phyloP scores from a whole-genome alignment of 306 rosid genomes.

The Castanopsis chinensis region DNA sequence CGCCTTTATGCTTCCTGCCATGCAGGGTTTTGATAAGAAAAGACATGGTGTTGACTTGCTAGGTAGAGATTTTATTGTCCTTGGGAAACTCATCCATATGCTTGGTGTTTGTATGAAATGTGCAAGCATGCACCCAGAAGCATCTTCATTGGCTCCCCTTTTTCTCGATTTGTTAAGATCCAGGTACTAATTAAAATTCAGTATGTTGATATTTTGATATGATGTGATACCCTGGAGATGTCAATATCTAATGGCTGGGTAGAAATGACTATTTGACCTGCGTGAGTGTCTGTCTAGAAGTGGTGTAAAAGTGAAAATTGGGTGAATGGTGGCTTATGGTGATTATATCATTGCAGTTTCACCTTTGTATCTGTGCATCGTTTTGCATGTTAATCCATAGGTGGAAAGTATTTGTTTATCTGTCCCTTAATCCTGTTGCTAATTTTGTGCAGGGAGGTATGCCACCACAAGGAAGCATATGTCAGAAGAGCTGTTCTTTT shows the following conservation, averaged over 20 bases:
- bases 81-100: conserved; percentile 86
- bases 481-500: conserved; percentile 87
- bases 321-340: conserved; percentile 5
- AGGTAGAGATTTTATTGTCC: conserved; percentile 82
- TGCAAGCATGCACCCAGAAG: conserved; percentile 95
- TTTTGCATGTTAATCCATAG: not conserved
- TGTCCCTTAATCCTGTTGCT: conserved; percentile 17
- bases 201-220: conserved; percentile 7
- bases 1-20: conserved; percentile 96
- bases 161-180: conserved; percentile 81
- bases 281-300: not conserved
- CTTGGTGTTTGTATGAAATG: conserved; percentile 95
- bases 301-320: conserved; percentile 15
- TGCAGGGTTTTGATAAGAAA: conserved; percentile 91
- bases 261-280: conserved; percentile 8
- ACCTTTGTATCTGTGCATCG: not conserved
- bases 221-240: conserved; percentile 6
- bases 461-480: conserved; percentile 85
- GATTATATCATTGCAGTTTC: conserved; percentile 8
- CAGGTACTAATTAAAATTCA: conserved; percentile 51
- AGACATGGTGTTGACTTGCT: conserved; percentile 93
- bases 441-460: conserved; percentile 61
- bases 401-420: conserved; percentile 2
- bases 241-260: not conserved
- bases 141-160: conserved; percentile 68